These are phyloP conservation scores for Maudiozyma bulderi DNA, from an alignment of 805 yeast species.

Conservation along the genomic window DNA sequence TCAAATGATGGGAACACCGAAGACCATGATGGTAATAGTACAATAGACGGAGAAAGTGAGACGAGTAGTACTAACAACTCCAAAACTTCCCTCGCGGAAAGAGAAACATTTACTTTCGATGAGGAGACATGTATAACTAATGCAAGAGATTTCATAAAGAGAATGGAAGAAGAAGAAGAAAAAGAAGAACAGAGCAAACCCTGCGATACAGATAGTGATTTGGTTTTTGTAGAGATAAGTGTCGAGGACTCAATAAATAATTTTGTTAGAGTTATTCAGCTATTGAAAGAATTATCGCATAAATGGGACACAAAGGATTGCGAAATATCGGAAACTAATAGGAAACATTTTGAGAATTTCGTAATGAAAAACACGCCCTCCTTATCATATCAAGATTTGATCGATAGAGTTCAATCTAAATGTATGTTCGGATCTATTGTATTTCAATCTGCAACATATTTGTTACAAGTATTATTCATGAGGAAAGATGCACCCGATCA, in stretches of 20 bases:
- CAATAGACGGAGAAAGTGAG: neutral
- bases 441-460: conserved; percentile 22
- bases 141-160: neutral
- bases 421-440: conserved; percentile 24
- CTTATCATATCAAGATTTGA: conserved; percentile 16
- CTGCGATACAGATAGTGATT: neutral
- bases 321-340: neutral
- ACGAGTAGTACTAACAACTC: too few species aligned
- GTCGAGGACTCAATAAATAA: conserved; percentile 8
- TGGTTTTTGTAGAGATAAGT: conserved; percentile 1
- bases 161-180: neutral
- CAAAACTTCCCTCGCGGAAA: neutral
- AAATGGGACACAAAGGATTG: conserved; percentile 2
- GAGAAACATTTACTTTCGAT: conserved; percentile 2
- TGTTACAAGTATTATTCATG: conserved; percentile 17
- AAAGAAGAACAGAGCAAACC: neutral
- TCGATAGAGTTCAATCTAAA: conserved; percentile 22
- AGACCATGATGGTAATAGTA: neutral
- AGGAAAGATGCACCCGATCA: conserved; percentile 11
- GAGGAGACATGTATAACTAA: conserved; percentile 2
- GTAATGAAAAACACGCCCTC: conserved; percentile 25
- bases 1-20: neutral
- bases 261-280: conserved; percentile 12
- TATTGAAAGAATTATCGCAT: conserved; percentile 8
- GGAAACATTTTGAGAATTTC: conserved; percentile 11